Evolutionary conservation across 768 basidiomycete species (phyloP).

Genomic region (Russula virescens): DNA sequence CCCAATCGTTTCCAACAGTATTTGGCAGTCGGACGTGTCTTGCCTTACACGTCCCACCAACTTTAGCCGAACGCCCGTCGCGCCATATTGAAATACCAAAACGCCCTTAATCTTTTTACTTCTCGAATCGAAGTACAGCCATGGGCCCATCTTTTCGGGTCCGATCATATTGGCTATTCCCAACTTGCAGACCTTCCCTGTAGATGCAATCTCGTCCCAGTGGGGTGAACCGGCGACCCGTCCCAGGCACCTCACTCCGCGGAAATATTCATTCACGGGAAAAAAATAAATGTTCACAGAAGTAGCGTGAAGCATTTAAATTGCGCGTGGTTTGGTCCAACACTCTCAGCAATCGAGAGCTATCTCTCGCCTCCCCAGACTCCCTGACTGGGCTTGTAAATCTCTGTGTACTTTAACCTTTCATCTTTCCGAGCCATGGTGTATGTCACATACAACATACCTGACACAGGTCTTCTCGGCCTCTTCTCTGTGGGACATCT

Average conservation of each 20-base stretch:
- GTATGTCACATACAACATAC: not conserved
- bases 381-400: not conserved
- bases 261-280: not conserved
- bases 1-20: not conserved
- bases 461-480: not conserved
- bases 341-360: not conserved
- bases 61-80: not conserved
- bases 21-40: not conserved
- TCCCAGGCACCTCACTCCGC: conserved; percentile 1
- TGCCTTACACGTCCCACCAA: not conserved
- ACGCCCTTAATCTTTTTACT: not conserved
- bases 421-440: not conserved
- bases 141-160: not conserved
- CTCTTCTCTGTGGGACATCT: not conserved
- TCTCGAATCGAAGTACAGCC: not conserved
- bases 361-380: not conserved
- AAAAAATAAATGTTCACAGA: conserved; percentile 1
- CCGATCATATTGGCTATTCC: conserved; percentile 2
- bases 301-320: conserved; percentile 1
- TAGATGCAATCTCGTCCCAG: not conserved
- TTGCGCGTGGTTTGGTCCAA: not conserved
- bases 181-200: not conserved
- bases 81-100: not conserved
- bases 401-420: conserved; percentile 2
- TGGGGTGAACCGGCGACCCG: not conserved